Base-by-base conservation (phyloP, 306 rosid genomes). In the Potentilla sterilis region DNA sequence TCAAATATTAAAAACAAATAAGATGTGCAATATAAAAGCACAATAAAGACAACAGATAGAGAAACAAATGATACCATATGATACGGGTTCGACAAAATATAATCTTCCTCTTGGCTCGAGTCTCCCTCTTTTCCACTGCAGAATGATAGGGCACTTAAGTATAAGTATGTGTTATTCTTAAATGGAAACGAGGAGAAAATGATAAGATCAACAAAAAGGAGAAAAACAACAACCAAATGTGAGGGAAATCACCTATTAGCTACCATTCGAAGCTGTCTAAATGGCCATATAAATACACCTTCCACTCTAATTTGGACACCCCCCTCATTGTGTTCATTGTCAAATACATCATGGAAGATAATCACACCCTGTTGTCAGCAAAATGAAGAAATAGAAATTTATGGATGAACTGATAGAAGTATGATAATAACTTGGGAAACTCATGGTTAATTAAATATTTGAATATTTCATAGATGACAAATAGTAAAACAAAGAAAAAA, bases 211-310 rank as follows among this genome's bases (percentile, higher is more conserved):
- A 66, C 21, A 41, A 70, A 69, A 64, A 48, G 15, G 34, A 24
- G 46, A 4, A 65, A 9, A 55, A 10, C 55, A 66, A 78, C 46
- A 64, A 13, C 32, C 1, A 48, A 68, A 34, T 38, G 35, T 35
- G 63, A 8, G 58, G 58, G 48, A 21, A 75, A 57, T 80, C 74
- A 95, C 99, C 99, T 90, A 87, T 81, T 89, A 71, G 97, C 99
- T 47, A 95, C 92, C 95, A 95, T 83, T 67, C 99, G 97, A 83
- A 95, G 97, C 84, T 95, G 99, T 79, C 97, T 85, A 82, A 92
- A 95, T 24, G 99, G 99, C 99, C 99, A 95, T 85, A 95, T 89
- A 85, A 92, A 95, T 84, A 95, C 99, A 86, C 99, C 99, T 88
- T 95, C 99, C 73, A 95, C 89, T 84, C 85, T 95, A 85, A 95